Conservation (phyloP, 495 filamentous ascomycete species). For the Xylaria grammica region DNA sequence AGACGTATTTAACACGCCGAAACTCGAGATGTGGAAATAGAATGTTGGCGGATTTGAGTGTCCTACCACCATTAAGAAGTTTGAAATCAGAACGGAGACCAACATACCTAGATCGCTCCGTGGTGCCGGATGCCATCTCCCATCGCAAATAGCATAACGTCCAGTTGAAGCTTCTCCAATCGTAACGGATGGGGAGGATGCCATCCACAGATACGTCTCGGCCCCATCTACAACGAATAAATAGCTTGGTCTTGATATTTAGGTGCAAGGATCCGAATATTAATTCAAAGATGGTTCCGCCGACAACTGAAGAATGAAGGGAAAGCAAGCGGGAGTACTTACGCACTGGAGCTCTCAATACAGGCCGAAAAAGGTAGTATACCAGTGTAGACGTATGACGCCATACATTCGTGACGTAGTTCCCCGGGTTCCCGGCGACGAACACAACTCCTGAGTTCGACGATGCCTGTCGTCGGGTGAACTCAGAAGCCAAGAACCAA, state of each 20-base stretch:
- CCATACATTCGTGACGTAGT: constrained; percentile 40
- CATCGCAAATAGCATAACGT: constrained; percentile 44
- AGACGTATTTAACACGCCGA: too few species aligned
- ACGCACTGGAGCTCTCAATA: constrained; percentile 32
- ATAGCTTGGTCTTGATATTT: too few species aligned
- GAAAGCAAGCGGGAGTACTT: neutral
- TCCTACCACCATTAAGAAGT: neutral
- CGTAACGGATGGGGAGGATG: constrained; percentile 39
- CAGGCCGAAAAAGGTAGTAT: constrained; percentile 17
- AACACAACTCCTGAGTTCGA: constrained; percentile 25
- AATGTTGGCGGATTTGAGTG: neutral
- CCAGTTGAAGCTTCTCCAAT: constrained; percentile 35
- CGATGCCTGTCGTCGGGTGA: constrained; percentile 29
- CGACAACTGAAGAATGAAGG: too few species aligned
- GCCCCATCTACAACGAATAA: constrained; percentile 32
- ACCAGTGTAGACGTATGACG: constrained; percentile 21
- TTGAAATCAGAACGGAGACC: neutral
- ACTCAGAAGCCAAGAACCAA: constrained; percentile 44
- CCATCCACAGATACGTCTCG: constrained; percentile 49
- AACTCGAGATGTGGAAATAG: neutral
- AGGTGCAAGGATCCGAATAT: neutral
- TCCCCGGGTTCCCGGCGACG: constrained; percentile 48
- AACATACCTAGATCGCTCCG: constrained; percentile 36
- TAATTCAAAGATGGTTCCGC: neutral
- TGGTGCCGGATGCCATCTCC: constrained; percentile 38